These are phyloP conservation scores for Colletotrichum destructivum DNA, from an alignment of 2,329 filamentous ascomycete genomes.

Conservation along the genomic window DNA sequence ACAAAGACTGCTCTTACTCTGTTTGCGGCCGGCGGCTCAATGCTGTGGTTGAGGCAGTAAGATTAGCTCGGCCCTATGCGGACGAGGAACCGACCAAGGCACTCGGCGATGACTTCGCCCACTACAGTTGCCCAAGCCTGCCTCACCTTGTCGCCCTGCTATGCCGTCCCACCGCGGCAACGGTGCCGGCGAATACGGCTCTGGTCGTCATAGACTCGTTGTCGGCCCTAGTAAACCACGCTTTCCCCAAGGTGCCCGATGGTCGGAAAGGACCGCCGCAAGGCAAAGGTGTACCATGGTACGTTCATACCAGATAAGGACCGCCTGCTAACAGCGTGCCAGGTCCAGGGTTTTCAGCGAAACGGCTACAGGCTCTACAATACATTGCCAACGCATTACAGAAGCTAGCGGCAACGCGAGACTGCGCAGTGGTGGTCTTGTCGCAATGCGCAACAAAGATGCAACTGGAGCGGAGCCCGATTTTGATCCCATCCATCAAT, in stretches of 20 bases:
- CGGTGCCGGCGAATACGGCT: conserved; percentile 74
- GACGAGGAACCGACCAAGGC: conserved; percentile 28
- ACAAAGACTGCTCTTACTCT: conserved; percentile 58
- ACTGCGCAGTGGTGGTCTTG: conserved; percentile 81
- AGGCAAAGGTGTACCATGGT: conserved; percentile 54
- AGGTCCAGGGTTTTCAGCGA: conserved; percentile 57
- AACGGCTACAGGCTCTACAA: conserved; percentile 68
- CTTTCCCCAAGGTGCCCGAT: conserved; percentile 76
- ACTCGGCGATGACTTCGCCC: conserved; percentile 54
- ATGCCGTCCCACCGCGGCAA: conserved; percentile 73
- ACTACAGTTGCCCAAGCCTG: conserved; percentile 72
- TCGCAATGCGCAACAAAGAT: conserved; percentile 89
- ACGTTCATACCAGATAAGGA: conserved; percentile 24
- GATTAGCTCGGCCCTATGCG: conserved; percentile 9
- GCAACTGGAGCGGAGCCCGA: conserved; percentile 75
- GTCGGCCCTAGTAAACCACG: conserved; percentile 81
- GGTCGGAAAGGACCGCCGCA: conserved; percentile 54
- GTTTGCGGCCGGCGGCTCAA: conserved; percentile 56
- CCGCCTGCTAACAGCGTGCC: conserved; percentile 19
- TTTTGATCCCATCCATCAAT: conserved; percentile 82
- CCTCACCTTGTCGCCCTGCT: conserved; percentile 83
- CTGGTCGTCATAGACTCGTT: conserved; percentile 85
- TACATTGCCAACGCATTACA: conserved; percentile 79
- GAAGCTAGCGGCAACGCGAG: conserved; percentile 80
- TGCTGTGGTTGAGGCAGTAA: conserved; percentile 46